phyloP scores from a whole-genome alignment of 306 rosid genomes.

The Rosa chinensis region DNA sequence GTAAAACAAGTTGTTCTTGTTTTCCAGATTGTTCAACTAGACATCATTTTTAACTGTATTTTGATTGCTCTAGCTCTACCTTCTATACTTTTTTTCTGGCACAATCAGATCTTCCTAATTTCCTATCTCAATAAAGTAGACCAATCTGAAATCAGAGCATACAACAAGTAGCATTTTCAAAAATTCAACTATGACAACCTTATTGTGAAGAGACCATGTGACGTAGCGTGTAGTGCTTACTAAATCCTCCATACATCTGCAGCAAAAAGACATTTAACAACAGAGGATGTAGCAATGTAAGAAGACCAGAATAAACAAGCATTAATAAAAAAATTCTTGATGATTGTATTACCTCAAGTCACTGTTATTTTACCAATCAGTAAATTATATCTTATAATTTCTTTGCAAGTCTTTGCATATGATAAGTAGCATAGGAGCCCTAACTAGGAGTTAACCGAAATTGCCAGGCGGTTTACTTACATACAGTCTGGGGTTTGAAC shows the following conservation, averaged over 20 bases:
- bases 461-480: not conserved
- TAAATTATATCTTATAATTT: not conserved
- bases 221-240: slow-evolving; percentile 96
- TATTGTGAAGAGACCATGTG: slow-evolving; percentile 97
- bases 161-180: slow-evolving; percentile 15
- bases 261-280: slow-evolving; percentile 25
- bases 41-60: not conserved
- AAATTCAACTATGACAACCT: slow-evolving; percentile 51
- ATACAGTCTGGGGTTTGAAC: not conserved
- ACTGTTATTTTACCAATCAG: not conserved
- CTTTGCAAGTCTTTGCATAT: not conserved
- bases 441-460: not conserved
- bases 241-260: slow-evolving; percentile 96
- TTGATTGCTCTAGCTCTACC: not conserved
- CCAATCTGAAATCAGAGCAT: slow-evolving; percentile 21
- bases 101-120: not conserved
- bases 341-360: not conserved
- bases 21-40: not conserved
- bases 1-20: not conserved
- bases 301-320: slow-evolving; percentile 6
- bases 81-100: not conserved
- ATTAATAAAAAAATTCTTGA: not conserved
- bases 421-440: not conserved
- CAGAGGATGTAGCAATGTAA: slow-evolving; percentile 8
- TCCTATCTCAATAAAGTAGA: not conserved